Percentiles rank a stretch among this genome's conserved stretches.
These are phyloP conservation scores for Neurospora sp. DNA, from an alignment of 495 filamentous ascomycete genomes.

Conservation along the genomic window DNA sequence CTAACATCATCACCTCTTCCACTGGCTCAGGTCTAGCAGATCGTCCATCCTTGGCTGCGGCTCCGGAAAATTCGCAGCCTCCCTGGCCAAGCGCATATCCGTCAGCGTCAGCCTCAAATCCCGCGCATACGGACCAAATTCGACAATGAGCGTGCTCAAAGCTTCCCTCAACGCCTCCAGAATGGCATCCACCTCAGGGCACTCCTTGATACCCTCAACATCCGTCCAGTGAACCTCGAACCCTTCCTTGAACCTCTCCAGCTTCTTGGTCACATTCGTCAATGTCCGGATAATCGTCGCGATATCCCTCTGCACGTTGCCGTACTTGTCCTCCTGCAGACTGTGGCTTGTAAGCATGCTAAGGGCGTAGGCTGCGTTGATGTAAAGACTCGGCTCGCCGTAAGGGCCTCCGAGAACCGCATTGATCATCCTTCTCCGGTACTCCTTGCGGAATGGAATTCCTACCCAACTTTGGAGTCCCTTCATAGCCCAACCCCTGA, in stretches of 20 bases:
- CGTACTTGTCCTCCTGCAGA: constrained; percentile 75
- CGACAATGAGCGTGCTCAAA: constrained; percentile 49
- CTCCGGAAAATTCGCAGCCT: constrained; percentile 36
- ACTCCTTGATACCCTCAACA: constrained; percentile 36
- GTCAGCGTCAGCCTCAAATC: constrained; percentile 53
- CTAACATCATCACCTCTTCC: not conserved
- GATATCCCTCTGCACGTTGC: constrained; percentile 73
- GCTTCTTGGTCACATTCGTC: constrained; percentile 50
- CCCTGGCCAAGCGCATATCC: constrained; percentile 61
- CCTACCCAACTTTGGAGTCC: constrained; percentile 49
- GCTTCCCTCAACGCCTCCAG: constrained; percentile 47
- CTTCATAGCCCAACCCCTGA: constrained; percentile 19
- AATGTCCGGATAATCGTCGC: constrained; percentile 61
- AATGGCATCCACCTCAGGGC: constrained; percentile 54
- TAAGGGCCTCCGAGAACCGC: constrained; percentile 62
- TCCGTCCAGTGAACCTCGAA: constrained; percentile 78
- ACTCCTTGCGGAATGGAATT: constrained; percentile 59
- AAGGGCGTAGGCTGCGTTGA: constrained; percentile 63
- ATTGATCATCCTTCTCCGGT: constrained; percentile 47
- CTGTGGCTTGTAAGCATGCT: constrained; percentile 58
- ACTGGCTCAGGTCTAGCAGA: not conserved
- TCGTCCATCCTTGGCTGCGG: not conserved
- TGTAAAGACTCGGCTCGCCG: constrained; percentile 50
- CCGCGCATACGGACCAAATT: constrained; percentile 60
- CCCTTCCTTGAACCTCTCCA: constrained; percentile 56